Conservation (phyloP, 1,284 basidiomycete genomes). For the Polyporus tsugae region DNA sequence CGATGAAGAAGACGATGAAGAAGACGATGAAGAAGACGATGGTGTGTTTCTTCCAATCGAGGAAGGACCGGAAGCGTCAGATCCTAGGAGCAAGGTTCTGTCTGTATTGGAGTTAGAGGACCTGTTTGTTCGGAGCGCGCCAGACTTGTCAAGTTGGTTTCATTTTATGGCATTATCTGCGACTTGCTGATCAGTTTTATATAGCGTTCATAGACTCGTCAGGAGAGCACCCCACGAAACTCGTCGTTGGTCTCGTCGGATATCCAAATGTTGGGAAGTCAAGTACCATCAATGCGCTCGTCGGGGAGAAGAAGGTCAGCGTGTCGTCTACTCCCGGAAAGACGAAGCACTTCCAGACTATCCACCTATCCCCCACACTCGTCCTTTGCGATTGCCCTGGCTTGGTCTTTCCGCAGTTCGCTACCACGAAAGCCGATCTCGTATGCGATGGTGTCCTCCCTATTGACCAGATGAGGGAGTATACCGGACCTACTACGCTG, state of each 20-base stretch:
- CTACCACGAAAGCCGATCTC: slow-evolving; percentile 93
- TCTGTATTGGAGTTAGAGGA: slow-evolving; percentile 92
- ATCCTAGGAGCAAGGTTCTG: slow-evolving; percentile 82
- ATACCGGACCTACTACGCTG: slow-evolving; percentile 88
- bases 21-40: slow-evolving; percentile 23
- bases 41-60: slow-evolving; percentile 52
- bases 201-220: slow-evolving; percentile 72
- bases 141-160: slow-evolving; percentile 72
- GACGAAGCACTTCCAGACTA: slow-evolving; percentile 99
- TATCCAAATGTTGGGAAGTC: slow-evolving; percentile 99
- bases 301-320: slow-evolving; percentile 96
- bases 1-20: slow-evolving; percentile 23
- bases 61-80: slow-evolving; percentile 58
- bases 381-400: slow-evolving; percentile 99
- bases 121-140: slow-evolving; percentile 82
- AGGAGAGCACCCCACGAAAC: slow-evolving; percentile 71
- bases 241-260: slow-evolving; percentile 95
- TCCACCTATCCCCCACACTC: slow-evolving; percentile 88
- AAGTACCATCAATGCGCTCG: slow-evolving; percentile 95
- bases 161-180: neutral
- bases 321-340: slow-evolving; percentile 98
- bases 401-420: slow-evolving; percentile 98
- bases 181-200: slow-evolving; percentile 13
- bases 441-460: slow-evolving; percentile 98
- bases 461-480: slow-evolving; percentile 97